Evolutionary conservation across 1,284 basidiomycete genomes (phyloP).

Genomic region (Heterobasidion occidentale): DNA sequence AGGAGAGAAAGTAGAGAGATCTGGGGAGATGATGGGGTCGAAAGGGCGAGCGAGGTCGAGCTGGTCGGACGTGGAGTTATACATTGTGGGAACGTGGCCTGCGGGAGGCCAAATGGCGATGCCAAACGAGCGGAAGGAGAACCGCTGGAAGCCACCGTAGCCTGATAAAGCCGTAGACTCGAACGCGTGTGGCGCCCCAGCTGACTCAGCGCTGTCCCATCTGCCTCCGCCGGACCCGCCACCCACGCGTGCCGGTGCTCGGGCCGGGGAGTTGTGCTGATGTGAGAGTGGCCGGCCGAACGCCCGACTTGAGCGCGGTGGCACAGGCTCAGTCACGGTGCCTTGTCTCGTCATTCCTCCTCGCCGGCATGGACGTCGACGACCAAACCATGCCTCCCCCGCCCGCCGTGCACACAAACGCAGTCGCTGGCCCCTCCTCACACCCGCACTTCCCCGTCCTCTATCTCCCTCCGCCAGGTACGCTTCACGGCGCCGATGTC

Average conservation of each 20-base stretch:
- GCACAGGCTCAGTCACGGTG: neutral
- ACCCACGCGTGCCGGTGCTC: too few species aligned
- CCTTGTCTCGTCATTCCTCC: neutral
- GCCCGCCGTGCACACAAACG: neutral
- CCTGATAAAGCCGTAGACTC: neutral
- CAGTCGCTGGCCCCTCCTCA: conserved; percentile 2
- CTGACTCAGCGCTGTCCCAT: too few species aligned
- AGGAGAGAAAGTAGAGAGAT: conserved; percentile 6
- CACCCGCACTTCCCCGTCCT: conserved; percentile 8
- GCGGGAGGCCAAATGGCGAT: neutral
- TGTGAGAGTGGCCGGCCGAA: too few species aligned
- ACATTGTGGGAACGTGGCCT: neutral
- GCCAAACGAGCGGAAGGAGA: neutral
- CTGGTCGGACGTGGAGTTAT: neutral
- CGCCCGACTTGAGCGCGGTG: too few species aligned
- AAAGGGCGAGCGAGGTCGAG: neutral
- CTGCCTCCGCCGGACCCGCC: too few species aligned
- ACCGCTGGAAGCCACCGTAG: neutral
- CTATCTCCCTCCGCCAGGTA: conserved; percentile 27
- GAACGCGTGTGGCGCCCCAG: neutral
- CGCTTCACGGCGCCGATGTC: neutral
- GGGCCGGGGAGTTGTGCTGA: too few species aligned
- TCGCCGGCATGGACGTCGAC: neutral
- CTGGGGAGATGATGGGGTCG: conserved; percentile 5
- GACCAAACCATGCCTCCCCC: neutral